Conservation (phyloP, 139 green algal species). For the Chlamydomonas schloesseri region DNA sequence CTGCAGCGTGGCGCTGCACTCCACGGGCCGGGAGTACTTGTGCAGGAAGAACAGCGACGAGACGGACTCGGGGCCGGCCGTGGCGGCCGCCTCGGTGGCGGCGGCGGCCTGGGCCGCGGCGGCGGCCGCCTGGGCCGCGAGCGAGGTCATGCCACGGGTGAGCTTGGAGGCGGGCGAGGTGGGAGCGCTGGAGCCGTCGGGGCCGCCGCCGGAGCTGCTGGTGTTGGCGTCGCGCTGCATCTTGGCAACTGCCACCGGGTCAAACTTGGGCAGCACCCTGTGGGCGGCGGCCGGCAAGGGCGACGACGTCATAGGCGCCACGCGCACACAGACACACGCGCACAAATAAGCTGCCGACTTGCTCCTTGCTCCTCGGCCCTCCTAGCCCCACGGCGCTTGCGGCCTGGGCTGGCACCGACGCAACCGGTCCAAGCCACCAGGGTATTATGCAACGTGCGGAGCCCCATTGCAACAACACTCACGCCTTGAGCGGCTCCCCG, state of each 20-base stretch:
- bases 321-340: too few species aligned
- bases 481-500: constrained; percentile 4
- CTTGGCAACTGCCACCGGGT: neutral
- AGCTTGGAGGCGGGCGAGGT: neutral
- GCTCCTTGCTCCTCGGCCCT: too few species aligned
- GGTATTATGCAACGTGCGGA: too few species aligned
- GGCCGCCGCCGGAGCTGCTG: neutral
- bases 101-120: neutral
- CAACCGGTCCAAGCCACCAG: too few species aligned
- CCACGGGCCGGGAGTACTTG: constrained; percentile 34
- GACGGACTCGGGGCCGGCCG: neutral
- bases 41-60: constrained; percentile 26
- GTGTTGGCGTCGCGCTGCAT: neutral
- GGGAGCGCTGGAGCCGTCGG: neutral
- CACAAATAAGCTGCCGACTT: too few species aligned
- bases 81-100: neutral
- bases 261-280: constrained; percentile 26
- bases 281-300: neutral
- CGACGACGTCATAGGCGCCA: too few species aligned
- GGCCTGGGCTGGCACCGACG: too few species aligned
- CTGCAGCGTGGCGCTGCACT: constrained; percentile 20
- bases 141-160: neutral
- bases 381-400: too few species aligned
- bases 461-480: too few species aligned
- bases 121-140: neutral